Base-by-base conservation (phyloP, 2,329 filamentous ascomycete genomes). In the Lojkania enalia region DNA sequence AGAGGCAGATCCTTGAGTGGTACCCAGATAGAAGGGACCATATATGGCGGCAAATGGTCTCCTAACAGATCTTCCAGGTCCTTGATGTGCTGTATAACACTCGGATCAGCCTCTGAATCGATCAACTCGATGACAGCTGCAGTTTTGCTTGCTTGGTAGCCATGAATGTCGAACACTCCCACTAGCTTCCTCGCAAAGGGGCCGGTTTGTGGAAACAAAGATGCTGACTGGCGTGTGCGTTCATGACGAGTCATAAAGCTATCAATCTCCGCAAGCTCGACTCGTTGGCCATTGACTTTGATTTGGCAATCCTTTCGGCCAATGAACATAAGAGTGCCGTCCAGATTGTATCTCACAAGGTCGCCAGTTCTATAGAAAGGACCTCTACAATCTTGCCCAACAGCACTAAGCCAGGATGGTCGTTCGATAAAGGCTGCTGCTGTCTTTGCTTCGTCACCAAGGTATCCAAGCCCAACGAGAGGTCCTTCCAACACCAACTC, bases 401-500 rank as follows among this genome's bases (percentile, higher is more conserved):
- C 14, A 14, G 15, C 9, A 16, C 9, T 33, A 16, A 33, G 30
- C 30, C 30, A 33, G 30, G 15, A 11, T 33, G 30, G 30, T 12
- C 15, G 9, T 33, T 16, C 9, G 15, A 33, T 33, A 16, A 57
- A 57, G 9, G 46, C 39, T 9, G 36, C 38, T 1, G 48, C 38
- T 18, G 48, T 50, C 30, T 50, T 50, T 32, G 40, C 44, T 9
- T 32, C 29, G 18, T 50, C 44, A 15, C 46, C 42, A 5, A 50
- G 35, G 18, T 50, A 50, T 23, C 44, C 44, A 20, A 50, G 51
- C 5, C 57, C 62, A 4, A 70, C 50, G 25, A 58, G 76, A 1
- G 76, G 75, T 0, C 79, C 78, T 48, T 82, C 78, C 16, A 84
- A 74, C 5, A 81, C 71, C 2, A 84, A 66, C 55, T 83, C 80